These are phyloP conservation scores for Potentilla sterilis DNA, from an alignment of 306 rosid species.

Conservation along the genomic window DNA sequence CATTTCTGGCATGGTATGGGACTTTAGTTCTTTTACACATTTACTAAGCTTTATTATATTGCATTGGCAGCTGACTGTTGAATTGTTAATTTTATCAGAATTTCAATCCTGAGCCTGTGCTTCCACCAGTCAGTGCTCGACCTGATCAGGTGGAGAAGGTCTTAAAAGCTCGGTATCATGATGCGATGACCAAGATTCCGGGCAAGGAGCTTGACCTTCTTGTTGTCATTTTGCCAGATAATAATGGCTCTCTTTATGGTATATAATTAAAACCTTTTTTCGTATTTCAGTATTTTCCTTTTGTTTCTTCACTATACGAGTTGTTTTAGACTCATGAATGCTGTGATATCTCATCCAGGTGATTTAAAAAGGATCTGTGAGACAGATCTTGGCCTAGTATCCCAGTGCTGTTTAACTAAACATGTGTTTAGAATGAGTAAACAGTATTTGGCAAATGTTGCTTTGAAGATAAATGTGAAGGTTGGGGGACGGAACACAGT, in stretches of 20 bases:
- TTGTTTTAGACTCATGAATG: neutral
- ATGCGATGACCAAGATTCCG: conserved; percentile 58
- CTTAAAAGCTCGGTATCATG: conserved; percentile 68
- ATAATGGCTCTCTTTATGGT: conserved; percentile 97
- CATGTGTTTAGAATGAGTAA: conserved; percentile 83
- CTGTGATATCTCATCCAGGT: conserved; percentile 46
- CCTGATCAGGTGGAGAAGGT: conserved; percentile 93
- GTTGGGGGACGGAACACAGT: conserved; percentile 98
- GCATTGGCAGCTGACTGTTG: neutral
- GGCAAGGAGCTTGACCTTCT: conserved; percentile 80
- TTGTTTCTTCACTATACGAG: neutral
- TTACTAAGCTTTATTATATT: neutral
- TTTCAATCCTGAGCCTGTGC: conserved; percentile 73
- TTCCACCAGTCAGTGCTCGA: conserved; percentile 57
- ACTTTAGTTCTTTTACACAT: neutral
- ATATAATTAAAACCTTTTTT: conserved; percentile 5
- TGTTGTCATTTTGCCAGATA: conserved; percentile 87
- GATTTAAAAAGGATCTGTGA: conserved; percentile 90
- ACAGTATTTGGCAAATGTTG: conserved; percentile 91
- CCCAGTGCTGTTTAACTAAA: conserved; percentile 90
- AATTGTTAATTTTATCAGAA: conserved; percentile 36
- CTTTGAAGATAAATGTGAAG: conserved; percentile 87
- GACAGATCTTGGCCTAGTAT: conserved; percentile 92
- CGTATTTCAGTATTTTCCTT: neutral
- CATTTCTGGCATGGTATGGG: conserved; percentile 86